Evolutionary conservation across 352 stramenopile genomes (phyloP).

Genomic region (Phytophthora sp.): DNA sequence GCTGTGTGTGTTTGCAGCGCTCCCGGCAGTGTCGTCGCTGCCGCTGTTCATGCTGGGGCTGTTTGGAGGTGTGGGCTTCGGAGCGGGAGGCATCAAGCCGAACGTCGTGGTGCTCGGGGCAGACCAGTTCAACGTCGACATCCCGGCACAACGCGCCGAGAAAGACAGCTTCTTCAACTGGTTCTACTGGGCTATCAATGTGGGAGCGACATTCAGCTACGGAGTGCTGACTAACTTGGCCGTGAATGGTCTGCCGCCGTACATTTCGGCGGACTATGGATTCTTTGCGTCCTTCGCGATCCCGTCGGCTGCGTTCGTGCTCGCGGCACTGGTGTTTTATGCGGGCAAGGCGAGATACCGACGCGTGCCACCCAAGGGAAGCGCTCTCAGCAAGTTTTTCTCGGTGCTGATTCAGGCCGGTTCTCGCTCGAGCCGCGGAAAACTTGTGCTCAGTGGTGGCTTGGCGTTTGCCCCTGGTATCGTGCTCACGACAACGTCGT

Average conservation of each 20-base stretch:
- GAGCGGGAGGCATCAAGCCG: slow-evolving; percentile 76
- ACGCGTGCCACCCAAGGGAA: slow-evolving; percentile 77
- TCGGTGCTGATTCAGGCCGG: slow-evolving; percentile 71
- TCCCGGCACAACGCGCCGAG: slow-evolving; percentile 69
- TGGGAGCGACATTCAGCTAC: slow-evolving; percentile 92
- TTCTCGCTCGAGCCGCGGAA: slow-evolving; percentile 52
- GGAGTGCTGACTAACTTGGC: slow-evolving; percentile 90
- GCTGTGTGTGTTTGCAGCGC: slow-evolving; percentile 73
- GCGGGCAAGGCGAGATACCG: slow-evolving; percentile 65
- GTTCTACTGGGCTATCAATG: slow-evolving; percentile 95
- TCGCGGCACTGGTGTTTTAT: slow-evolving; percentile 85
- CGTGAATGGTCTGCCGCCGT: slow-evolving; percentile 87
- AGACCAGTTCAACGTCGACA: slow-evolving; percentile 82
- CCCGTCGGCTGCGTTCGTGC: slow-evolving; percentile 78
- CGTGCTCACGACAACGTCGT: slow-evolving; percentile 77
- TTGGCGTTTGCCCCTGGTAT: slow-evolving; percentile 78
- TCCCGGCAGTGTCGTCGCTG: slow-evolving; percentile 59
- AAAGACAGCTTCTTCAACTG: slow-evolving; percentile 94
- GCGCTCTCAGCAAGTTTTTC: slow-evolving; percentile 76
- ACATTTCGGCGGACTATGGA: slow-evolving; percentile 81
- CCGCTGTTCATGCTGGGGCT: slow-evolving; percentile 83
- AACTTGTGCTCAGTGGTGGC: slow-evolving; percentile 78
- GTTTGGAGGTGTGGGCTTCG: slow-evolving; percentile 80
- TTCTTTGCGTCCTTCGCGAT: slow-evolving; percentile 92
- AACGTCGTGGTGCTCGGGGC: slow-evolving; percentile 80